A percentile compares a stretch with the other conserved stretches of the same genome.
phyloP scores from a whole-genome alignment of 2,329 filamentous ascomycete genomes.

The Epichloe uncinata region DNA sequence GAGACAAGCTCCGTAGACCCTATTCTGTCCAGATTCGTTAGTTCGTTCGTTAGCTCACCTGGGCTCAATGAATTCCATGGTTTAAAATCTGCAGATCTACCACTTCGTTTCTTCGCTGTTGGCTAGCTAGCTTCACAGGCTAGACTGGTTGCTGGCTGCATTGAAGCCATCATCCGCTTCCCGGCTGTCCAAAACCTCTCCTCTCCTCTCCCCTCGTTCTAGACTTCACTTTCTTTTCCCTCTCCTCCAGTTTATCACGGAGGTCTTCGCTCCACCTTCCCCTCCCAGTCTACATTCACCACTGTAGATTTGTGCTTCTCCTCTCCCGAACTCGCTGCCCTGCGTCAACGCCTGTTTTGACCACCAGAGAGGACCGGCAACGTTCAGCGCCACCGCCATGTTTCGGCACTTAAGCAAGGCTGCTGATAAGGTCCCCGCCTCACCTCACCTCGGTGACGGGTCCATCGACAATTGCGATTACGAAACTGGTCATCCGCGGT shows the following conservation, averaged over 20 bases:
- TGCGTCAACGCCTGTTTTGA: neutral
- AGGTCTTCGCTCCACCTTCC: neutral
- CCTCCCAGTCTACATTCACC: neutral
- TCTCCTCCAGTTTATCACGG: neutral
- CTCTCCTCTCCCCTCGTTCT: neutral
- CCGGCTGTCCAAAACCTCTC: neutral
- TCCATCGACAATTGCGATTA: slow-evolving; percentile 9
- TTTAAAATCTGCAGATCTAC: neutral
- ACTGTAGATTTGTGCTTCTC: neutral
- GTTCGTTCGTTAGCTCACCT: neutral
- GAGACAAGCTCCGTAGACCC: neutral
- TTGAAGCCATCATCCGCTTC: neutral
- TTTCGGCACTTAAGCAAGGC: neutral
- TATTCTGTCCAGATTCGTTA: neutral
- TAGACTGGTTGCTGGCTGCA: neutral
- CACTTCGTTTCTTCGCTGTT: neutral
- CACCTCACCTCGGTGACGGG: slow-evolving; percentile 4
- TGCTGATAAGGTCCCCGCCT: neutral
- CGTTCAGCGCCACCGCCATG: slow-evolving; percentile 3
- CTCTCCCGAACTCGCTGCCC: neutral
- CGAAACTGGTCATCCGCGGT: slow-evolving; percentile 7
- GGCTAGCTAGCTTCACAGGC: neutral
- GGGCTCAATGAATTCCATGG: neutral
- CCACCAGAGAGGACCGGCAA: neutral
- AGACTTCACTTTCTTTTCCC: neutral